A percentile compares a stretch with the other conserved stretches of the same genome.
These are phyloP conservation scores for Coemansia sp. DNA, from an alignment of 192 early-diverging fungal species.

Conservation along the genomic window DNA sequence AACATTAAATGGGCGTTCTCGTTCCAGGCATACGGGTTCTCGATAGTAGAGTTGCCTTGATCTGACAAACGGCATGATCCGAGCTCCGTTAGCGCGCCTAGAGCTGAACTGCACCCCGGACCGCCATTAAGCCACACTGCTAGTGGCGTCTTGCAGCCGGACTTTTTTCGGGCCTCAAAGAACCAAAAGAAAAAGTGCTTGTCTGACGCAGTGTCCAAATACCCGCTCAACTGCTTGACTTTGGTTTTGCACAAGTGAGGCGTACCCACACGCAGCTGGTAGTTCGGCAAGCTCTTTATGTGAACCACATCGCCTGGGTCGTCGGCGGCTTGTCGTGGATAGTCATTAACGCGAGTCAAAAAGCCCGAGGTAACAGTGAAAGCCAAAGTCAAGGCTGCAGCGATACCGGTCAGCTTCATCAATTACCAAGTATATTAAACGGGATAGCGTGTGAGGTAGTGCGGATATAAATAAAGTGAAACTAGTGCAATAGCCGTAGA, in stretches of 20 bases:
- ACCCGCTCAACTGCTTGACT: constrained; percentile 85
- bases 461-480: background rate
- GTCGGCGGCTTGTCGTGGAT: background rate
- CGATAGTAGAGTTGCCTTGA: constrained; percentile 65
- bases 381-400: background rate
- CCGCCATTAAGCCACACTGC: constrained; percentile 81
- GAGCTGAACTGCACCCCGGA: constrained; percentile 77
- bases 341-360: background rate
- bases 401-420: background rate
- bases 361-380: background rate
- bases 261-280: constrained; percentile 21
- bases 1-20: constrained; percentile 78
- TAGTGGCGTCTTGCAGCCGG: constrained; percentile 66
- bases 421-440: background rate
- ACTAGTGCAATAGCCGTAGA: background rate
- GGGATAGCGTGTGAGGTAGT: background rate
- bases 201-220: constrained; percentile 63
- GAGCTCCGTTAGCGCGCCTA: constrained; percentile 73
- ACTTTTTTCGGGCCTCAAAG: constrained; percentile 80
- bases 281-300: constrained; percentile 1
- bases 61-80: constrained; percentile 81
- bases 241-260: constrained; percentile 77
- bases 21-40: constrained; percentile 89
- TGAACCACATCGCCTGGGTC: background rate
- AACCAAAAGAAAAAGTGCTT: constrained; percentile 95